A percentile compares a stretch with the other conserved stretches of the same genome.
phyloP scores from a whole-genome alignment of 2,329 filamentous ascomycete species.

The Cercospora sp. region DNA sequence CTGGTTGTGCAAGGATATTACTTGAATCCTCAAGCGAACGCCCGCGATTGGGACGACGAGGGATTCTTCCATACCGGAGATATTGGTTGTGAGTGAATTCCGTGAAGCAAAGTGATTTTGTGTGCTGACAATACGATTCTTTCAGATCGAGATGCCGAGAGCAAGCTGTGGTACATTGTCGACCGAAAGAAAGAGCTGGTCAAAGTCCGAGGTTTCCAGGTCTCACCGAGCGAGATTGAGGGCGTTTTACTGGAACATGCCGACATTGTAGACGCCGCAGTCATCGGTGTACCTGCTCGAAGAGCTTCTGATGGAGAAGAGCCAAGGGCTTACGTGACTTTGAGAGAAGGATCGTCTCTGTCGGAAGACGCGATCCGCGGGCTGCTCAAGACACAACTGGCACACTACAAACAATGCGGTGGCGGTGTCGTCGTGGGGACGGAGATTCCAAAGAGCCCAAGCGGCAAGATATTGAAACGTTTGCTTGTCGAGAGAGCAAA shows the following conservation, averaged over 20 bases:
- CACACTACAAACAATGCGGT: slow-evolving; percentile 49
- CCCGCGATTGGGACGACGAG: slow-evolving; percentile 48
- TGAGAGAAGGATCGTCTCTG: slow-evolving; percentile 30
- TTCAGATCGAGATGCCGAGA: slow-evolving; percentile 32
- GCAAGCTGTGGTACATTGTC: slow-evolving; percentile 56
- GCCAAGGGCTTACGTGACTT: slow-evolving; percentile 35
- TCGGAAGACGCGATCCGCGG: slow-evolving; percentile 41
- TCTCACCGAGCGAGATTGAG: slow-evolving; percentile 53
- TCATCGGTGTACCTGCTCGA: slow-evolving; percentile 46
- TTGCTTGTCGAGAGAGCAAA: background rate
- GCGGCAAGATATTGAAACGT: background rate
- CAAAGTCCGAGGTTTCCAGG: slow-evolving; percentile 57
- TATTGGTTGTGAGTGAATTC: slow-evolving; percentile 22
- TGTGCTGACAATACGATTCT: background rate
- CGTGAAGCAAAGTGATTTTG: no score
- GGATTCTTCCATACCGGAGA: slow-evolving; percentile 56
- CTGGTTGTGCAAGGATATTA: slow-evolving; percentile 56
- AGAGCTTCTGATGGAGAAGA: slow-evolving; percentile 28
- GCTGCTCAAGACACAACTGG: slow-evolving; percentile 35
- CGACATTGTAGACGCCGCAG: slow-evolving; percentile 50
- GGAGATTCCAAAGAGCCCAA: background rate
- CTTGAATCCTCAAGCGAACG: slow-evolving; percentile 52
- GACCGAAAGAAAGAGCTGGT: slow-evolving; percentile 56
- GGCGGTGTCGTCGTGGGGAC: slow-evolving; percentile 44
- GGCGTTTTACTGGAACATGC: slow-evolving; percentile 51